Conservation (phyloP, 768 basidiomycete genomes). For the Hericium coralloides region DNA sequence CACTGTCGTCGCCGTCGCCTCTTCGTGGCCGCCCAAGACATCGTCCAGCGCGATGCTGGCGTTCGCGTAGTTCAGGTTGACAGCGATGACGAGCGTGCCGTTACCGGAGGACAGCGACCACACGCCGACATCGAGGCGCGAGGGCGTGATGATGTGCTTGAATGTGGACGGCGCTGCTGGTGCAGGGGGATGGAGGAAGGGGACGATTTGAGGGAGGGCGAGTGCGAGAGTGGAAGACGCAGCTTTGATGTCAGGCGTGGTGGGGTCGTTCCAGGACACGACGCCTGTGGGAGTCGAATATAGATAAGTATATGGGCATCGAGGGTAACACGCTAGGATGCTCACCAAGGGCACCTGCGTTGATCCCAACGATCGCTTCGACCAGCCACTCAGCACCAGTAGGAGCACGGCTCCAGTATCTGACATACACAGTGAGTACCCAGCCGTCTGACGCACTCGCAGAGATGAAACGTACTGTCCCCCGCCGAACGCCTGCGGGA, state of each 20-base stretch:
- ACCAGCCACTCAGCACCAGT: slow-evolving; percentile 66
- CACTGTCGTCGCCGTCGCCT: background rate
- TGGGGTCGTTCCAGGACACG: slow-evolving; percentile 35
- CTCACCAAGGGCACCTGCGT: slow-evolving; percentile 49
- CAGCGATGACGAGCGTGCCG: slow-evolving; percentile 2
- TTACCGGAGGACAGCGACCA: background rate
- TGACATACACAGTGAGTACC: slow-evolving; percentile 12
- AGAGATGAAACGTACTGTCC: slow-evolving; percentile 18
- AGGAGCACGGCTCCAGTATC: slow-evolving; percentile 55
- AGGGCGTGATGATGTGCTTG: background rate
- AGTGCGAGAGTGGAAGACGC: slow-evolving; percentile 26
- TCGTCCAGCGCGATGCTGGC: background rate
- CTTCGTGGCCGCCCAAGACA: background rate
- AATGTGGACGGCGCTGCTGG: slow-evolving; percentile 1
- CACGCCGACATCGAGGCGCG: slow-evolving; percentile 7
- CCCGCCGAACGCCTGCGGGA: slow-evolving; percentile 71
- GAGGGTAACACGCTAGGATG: background rate
- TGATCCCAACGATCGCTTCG: slow-evolving; percentile 56
- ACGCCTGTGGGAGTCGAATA: slow-evolving; percentile 7
- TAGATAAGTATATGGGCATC: no score
- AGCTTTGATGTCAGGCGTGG: slow-evolving; percentile 28
- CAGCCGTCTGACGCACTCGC: background rate
- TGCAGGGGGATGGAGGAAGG: slow-evolving; percentile 3
- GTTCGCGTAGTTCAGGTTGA: slow-evolving; percentile 7
- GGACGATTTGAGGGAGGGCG: slow-evolving; percentile 16